Conservation (phyloP, 1,284 basidiomycete species). For the Ceratobasidium sp. region DNA sequence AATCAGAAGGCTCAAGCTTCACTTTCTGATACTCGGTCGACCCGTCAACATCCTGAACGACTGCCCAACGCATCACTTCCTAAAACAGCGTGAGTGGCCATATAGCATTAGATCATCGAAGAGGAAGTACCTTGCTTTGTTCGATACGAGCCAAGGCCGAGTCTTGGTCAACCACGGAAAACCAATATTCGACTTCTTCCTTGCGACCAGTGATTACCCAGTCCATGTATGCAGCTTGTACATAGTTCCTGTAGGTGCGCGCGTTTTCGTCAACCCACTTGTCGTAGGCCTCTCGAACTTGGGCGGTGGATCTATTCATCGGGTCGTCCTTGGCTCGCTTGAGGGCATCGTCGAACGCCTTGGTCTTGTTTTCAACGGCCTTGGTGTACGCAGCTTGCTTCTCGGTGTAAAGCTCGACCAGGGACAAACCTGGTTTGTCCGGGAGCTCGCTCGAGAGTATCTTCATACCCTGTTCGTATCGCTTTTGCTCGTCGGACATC, state of each 20-base stretch:
- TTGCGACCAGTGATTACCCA: constrained; percentile 6
- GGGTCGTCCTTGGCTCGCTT: not conserved
- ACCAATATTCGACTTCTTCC: constrained; percentile 17
- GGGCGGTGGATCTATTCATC: not conserved
- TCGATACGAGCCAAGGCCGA: constrained; percentile 6
- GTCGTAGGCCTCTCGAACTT: not conserved
- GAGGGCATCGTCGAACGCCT: constrained; percentile 12
- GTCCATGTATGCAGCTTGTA: constrained; percentile 26
- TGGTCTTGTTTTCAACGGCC: not conserved
- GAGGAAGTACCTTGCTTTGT: constrained; percentile 5
- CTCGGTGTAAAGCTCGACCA: not conserved
- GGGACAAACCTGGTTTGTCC: not conserved
- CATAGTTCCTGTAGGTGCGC: not conserved
- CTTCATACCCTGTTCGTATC: not conserved
- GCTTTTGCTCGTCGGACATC: not conserved
- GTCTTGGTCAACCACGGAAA: constrained; percentile 4
- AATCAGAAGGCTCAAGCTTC: constrained; percentile 6
- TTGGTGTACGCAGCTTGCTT: not conserved
- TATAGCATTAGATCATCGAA: not conserved
- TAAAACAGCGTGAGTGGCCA: not conserved
- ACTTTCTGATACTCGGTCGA: constrained; percentile 2
- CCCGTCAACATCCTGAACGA: constrained; percentile 3
- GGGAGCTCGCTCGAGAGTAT: not conserved
- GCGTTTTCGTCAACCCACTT: constrained; percentile 4
- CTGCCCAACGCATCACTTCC: constrained; percentile 1